A percentile compares a stretch with the other conserved stretches of the same genome.
These are phyloP conservation scores for Cicer bijugum DNA, from an alignment of 306 rosid genomes.

Conservation along the genomic window DNA sequence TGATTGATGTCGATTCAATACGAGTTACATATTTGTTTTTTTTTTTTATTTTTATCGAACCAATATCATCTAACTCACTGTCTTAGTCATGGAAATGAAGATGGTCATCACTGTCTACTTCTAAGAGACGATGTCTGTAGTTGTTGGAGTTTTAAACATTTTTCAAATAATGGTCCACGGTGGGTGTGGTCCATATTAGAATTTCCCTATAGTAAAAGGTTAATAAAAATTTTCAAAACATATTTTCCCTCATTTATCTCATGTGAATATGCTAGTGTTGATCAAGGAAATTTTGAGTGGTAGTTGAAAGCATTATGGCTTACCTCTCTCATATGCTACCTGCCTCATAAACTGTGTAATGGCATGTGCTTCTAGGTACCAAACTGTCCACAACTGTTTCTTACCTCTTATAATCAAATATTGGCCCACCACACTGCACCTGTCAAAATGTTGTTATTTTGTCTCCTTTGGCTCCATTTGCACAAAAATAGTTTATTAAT, in stretches of 20 bases:
- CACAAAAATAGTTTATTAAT: slow-evolving; percentile 48
- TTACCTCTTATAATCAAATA: slow-evolving; percentile 44
- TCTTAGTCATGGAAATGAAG: no score
- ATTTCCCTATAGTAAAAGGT: no score
- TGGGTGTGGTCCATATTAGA: no score
- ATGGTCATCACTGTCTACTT: no score
- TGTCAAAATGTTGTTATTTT: slow-evolving; percentile 52
- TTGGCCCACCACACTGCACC: slow-evolving; percentile 59
- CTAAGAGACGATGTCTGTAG: no score
- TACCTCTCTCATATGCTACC: slow-evolving; percentile 45
- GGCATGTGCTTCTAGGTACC: slow-evolving; percentile 62
- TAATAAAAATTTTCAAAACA: background rate
- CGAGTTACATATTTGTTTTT: no score
- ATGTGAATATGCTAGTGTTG: slow-evolving; percentile 36
- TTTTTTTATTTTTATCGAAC: no score
- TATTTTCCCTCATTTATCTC: slow-evolving; percentile 17
- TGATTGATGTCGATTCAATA: no score
- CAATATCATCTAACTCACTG: no score
- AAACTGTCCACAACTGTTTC: slow-evolving; percentile 57
- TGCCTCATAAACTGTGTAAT: slow-evolving; percentile 56
- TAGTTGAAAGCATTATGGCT: slow-evolving; percentile 60
- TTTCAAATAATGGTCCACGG: no score
- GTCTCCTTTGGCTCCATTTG: slow-evolving; percentile 49
- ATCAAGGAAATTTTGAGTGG: slow-evolving; percentile 48
- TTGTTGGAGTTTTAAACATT: no score